Percentiles rank a stretch among this genome's conserved stretches.
Conservation (phyloP, 2,329 filamentous ascomycete genomes). For the Claviceps purpurea region DNA sequence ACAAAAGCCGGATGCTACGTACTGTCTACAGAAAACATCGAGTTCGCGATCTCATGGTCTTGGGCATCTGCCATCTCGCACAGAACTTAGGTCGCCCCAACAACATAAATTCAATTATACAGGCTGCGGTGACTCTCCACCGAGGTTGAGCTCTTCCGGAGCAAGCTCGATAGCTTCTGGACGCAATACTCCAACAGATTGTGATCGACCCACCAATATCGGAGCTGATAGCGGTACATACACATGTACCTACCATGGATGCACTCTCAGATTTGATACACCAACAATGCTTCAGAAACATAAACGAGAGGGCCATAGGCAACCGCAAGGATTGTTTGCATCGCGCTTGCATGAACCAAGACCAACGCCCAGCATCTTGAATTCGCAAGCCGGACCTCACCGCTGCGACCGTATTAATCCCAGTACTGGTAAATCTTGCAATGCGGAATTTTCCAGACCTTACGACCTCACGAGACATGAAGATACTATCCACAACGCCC, state of each 20-base stretch:
- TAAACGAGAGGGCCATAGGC: conserved; percentile 84
- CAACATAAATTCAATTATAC: conserved; percentile 35
- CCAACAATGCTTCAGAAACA: conserved; percentile 83
- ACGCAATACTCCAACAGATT: conserved; percentile 15
- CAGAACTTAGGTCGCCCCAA: conserved; percentile 30
- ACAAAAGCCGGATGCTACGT: conserved; percentile 8
- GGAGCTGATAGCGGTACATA: conserved; percentile 77
- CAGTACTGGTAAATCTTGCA: conserved; percentile 88
- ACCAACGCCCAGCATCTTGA: conserved; percentile 46
- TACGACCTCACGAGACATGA: conserved; percentile 96
- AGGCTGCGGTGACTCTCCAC: conserved; percentile 20
- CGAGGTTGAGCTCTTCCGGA: conserved; percentile 31
- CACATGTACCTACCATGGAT: conserved; percentile 91
- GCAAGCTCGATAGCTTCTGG: conserved; percentile 28
- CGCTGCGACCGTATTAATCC: conserved; percentile 88
- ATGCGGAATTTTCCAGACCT: conserved; percentile 83
- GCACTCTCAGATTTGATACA: conserved; percentile 76
- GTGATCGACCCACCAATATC: conserved; percentile 45
- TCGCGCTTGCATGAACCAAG: conserved; percentile 17
- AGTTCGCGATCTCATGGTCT: background rate
- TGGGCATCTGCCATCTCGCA: conserved; percentile 18
- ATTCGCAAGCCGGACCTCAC: conserved; percentile 86
- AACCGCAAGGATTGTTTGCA: conserved; percentile 37
- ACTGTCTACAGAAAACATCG: conserved; percentile 7
- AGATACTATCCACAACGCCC: conserved; percentile 90